Evolutionary conservation across 495 filamentous ascomycete genomes (phyloP).

Genomic region (Talaromyces proteolyticus): DNA sequence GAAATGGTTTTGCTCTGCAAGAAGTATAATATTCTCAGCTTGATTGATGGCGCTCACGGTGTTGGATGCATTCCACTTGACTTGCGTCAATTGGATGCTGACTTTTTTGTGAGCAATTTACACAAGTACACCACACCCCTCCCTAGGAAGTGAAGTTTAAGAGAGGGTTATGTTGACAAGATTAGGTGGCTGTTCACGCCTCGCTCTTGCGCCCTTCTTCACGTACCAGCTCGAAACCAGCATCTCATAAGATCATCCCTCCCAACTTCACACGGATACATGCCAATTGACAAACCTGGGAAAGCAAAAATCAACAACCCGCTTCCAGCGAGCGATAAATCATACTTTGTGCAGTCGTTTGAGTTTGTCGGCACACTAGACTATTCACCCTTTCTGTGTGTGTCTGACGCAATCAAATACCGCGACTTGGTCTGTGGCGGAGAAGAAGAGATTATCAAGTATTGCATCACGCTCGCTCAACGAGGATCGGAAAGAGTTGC

Average conservation of each 20-base stretch:
- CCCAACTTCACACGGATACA: constrained; percentile 52
- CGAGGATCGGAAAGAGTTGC: constrained; percentile 51
- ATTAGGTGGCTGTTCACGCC: constrained; percentile 72
- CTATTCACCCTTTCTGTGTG: constrained; percentile 54
- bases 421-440: constrained; percentile 59
- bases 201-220: constrained; percentile 66
- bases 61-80: constrained; percentile 66
- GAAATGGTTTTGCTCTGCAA: constrained; percentile 49
- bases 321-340: constrained; percentile 35
- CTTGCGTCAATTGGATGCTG: constrained; percentile 52
- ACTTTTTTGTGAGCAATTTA: constrained; percentile 72
- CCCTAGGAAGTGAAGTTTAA: not conserved
- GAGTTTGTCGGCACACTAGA: constrained; percentile 70
- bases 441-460: constrained; percentile 54
- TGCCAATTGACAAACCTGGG: constrained; percentile 12
- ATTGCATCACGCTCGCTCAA: constrained; percentile 44
- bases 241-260: constrained; percentile 60
- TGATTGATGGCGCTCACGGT: constrained; percentile 71
- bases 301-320: constrained; percentile 28
- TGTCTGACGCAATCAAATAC: constrained; percentile 60
- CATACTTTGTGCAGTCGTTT: constrained; percentile 58
- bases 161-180: too few relatives aligned
- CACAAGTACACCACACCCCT: constrained; percentile 51
- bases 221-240: constrained; percentile 70
- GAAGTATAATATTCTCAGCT: constrained; percentile 47